Evolutionary conservation across 2,329 filamentous ascomycete species (phyloP), one percentile per base, ranked within the genome.

Genomic region (Fusarium sp.): DNA sequence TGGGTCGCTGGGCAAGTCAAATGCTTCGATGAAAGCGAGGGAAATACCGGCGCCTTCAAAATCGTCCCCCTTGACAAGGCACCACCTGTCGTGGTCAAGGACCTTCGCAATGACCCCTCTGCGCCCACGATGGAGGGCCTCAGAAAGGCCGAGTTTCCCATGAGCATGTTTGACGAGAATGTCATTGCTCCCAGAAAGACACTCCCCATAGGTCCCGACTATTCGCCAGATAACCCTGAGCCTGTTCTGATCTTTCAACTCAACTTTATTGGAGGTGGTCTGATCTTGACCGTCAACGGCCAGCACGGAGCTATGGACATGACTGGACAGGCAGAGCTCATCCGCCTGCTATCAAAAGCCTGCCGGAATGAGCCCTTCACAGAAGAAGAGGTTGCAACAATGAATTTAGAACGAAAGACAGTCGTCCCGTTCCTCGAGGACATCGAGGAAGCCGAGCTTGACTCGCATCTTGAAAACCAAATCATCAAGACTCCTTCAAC

Each of bases 241-340:
- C 84, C 84, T 5, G 87, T 89, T 1, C 77, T 90, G 47, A 69
- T 85, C 0, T 68, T 88, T 2, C 88, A 89, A 71, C 82, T 82
- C 2, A 89, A 83, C 57, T 85, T 88, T 63, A 84, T 90, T 40
- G 62, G 71, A 2, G 87, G 85, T 5, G 88, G 88, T 0, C 73
- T 91, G 0, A 69, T 91, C 2, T 81, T 91, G 10, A 87, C 85
- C 4, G 80, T 89, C 27, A 82, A 82, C 31, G 83, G 81, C 9
- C 84, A 88, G 27, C 89, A 91, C 71, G 82, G 83, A 7, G 78
- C 81, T 1, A 86, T 89, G 83, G 89, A 91, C 64, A 86, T 87
- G 79, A 82, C 82, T 1, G 88, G 87, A 2, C 84, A 87, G 70
- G 86, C 80, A 4, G 81, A 85, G 25, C 70, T 88, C 18, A 86